These are phyloP conservation scores for Fibroporia radiculosa DNA, from an alignment of 768 basidiomycete species.

Conservation along the genomic window DNA sequence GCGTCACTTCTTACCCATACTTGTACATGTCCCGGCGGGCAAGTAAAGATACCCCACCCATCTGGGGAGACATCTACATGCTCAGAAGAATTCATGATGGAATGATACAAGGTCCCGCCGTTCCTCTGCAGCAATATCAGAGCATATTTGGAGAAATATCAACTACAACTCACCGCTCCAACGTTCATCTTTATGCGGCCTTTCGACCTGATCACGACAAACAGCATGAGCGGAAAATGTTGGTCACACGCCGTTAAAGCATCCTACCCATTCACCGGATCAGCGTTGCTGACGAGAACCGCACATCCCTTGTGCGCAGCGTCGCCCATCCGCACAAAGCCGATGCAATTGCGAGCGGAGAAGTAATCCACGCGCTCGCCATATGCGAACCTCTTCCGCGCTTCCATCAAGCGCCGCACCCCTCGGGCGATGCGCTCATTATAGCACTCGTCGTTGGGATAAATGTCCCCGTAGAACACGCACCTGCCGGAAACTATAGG, in stretches of 20 bases:
- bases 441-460: constrained; percentile 64
- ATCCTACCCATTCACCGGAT: not conserved
- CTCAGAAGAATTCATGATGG: constrained; percentile 40
- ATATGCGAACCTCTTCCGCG: constrained; percentile 61
- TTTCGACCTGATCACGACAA: not conserved
- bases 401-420: constrained; percentile 47
- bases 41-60: constrained; percentile 67
- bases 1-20: constrained; percentile 44
- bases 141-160: constrained; percentile 23
- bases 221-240: not conserved
- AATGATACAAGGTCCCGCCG: constrained; percentile 33
- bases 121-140: constrained; percentile 20
- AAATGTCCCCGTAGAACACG: constrained; percentile 83
- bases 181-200: constrained; percentile 46
- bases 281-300: constrained; percentile 59
- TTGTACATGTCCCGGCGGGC: constrained; percentile 45
- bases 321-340: constrained; percentile 66
- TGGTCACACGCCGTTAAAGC: not conserved
- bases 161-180: constrained; percentile 40
- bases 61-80: constrained; percentile 36
- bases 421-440: constrained; percentile 42
- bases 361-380: constrained; percentile 59
- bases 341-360: constrained; percentile 54
- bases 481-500: constrained; percentile 40
- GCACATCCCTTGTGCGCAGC: constrained; percentile 49